These are phyloP conservation scores for Penicillium sp. DNA, from an alignment of 2,329 filamentous ascomycete species.

Conservation along the genomic window DNA sequence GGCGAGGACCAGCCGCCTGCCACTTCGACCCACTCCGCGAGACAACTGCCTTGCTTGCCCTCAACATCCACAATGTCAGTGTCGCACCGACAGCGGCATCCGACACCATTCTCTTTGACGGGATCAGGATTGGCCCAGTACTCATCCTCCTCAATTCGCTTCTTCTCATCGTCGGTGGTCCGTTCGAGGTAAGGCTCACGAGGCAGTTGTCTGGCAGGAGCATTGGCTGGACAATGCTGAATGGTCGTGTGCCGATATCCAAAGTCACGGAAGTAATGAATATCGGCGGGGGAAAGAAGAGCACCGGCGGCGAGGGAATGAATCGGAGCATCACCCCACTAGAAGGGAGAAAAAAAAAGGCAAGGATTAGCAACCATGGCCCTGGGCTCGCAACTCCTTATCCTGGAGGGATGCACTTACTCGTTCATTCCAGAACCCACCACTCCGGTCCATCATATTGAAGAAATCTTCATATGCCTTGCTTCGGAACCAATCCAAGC, in stretches of 20 bases:
- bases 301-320: conserved; percentile 93
- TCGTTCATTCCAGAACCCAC: conserved; percentile 98
- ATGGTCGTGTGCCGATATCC: conserved; percentile 98
- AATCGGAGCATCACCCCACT: conserved; percentile 99
- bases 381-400: too few relatives aligned
- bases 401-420: conserved; percentile 49
- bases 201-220: conserved; percentile 76
- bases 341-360: conserved; percentile 12
- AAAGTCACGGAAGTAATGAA: conserved; percentile 99
- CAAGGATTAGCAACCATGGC: background rate
- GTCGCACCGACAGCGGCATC: conserved; percentile 92
- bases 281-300: conserved; percentile 71
- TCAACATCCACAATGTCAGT: conserved; percentile 97
- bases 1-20: conserved; percentile 82
- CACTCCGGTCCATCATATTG: conserved; percentile 95
- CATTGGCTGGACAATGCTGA: conserved; percentile 95
- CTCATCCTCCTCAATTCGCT: conserved; percentile 83
- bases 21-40: conserved; percentile 94
- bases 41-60: conserved; percentile 91
- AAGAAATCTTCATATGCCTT: conserved; percentile 98
- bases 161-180: conserved; percentile 74
- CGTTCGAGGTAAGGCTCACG: conserved; percentile 74
- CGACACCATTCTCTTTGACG: conserved; percentile 90
- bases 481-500: conserved; percentile 91
- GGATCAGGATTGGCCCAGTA: conserved; percentile 90